Evolutionary conservation across 2,329 filamentous ascomycete genomes (phyloP), one percentile per base, ranked within the genome.

Genomic region (Penicillium psychrosexuale): DNA sequence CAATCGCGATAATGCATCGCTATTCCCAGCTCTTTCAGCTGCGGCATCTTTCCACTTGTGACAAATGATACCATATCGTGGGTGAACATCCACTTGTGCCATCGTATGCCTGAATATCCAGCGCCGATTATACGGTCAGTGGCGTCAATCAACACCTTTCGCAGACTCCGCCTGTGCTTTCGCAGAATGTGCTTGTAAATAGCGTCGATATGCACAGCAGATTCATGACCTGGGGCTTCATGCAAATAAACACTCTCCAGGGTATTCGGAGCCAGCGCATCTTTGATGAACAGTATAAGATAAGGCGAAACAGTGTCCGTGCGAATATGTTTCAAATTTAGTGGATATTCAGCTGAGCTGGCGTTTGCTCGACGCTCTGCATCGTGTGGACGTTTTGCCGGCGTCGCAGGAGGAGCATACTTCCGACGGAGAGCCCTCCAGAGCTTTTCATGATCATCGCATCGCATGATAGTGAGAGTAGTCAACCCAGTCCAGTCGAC

Each of bases 241-340:
- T 92, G 89, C 46, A 94, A 72, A 68, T 91, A 91, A 9, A 94
- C 78, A 8, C 85, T 85, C 71, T 94, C 88, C n/a, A 94, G 77
- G 28, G 84, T 88, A 69, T 94, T 90, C 1, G 90, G 90, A 19
- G 86, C 86, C 36, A 94, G 78, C 0, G 88, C 87, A 58, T 92
- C 88, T 63, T 87, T 89, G 58, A 94, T 78, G 66, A 94, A 93
- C 1, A 80, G 79, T 51, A 94, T 84, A 15, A 94, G 75, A 24
- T 86, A 79, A 8, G 82, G 77, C 1, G 88, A 89, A 2, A 89
- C 86, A 12, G 80, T 80, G 71, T 94, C 89, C 1, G 88, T 90
- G 65, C 92, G 88, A 13, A 94, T 81, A 60, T 86, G 83, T 72
- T 87, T 91, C 48, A 94, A 74, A 5, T 82, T 83, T 11, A 94